Conservation (phyloP, 164 flowering plant genomes). For the Echeveria elegans region DNA sequence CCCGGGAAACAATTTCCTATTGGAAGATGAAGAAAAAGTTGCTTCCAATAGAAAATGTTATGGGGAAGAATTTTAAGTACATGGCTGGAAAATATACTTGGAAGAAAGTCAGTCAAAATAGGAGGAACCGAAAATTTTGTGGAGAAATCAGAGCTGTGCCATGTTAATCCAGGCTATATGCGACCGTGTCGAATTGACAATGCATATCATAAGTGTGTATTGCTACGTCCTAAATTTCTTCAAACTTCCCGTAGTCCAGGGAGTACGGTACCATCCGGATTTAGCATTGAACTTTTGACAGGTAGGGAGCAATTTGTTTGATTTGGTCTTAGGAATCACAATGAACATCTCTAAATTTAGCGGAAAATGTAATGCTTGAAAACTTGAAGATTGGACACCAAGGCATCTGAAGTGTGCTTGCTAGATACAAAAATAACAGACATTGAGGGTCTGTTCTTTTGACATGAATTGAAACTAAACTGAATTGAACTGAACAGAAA, state of each 20-base stretch:
- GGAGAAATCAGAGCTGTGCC: slow-evolving; percentile 4
- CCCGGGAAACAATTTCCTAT: neutral
- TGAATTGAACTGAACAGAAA: too few relatives aligned
- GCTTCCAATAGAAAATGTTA: neutral
- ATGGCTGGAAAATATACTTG: neutral
- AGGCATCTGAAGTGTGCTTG: neutral
- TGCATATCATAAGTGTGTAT: neutral
- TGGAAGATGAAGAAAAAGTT: neutral
- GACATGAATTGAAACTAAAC: too few relatives aligned
- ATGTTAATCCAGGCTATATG: neutral
- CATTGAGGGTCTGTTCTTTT: too few relatives aligned
- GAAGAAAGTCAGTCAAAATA: neutral
- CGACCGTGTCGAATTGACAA: neutral
- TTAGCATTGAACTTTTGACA: neutral
- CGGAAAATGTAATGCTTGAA: neutral
- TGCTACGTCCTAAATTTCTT: neutral
- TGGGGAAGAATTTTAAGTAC: neutral
- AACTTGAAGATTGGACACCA: neutral
- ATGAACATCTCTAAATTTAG: neutral
- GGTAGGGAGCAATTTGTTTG: neutral
- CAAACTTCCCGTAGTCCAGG: neutral
- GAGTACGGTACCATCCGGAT: neutral
- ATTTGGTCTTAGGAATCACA: neutral
- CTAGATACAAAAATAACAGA: neutral
- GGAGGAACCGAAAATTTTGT: neutral